Conservation (phyloP, 345 rosid species). For the Syzygium oleosum region DNA sequence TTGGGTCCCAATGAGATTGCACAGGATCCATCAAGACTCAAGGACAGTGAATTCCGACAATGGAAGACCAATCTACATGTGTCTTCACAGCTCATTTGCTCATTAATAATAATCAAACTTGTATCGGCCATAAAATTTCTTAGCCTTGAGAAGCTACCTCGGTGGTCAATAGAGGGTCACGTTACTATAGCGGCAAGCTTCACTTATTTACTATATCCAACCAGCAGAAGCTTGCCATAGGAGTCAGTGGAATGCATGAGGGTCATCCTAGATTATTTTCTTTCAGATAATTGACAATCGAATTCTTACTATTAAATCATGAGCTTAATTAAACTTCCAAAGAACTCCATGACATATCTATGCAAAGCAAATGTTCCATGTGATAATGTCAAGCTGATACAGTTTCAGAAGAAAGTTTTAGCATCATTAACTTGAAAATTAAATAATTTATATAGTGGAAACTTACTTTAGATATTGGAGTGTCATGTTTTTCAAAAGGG, state of each 20-base stretch:
- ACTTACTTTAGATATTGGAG: slow-evolving; percentile 96
- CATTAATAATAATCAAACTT: neutral
- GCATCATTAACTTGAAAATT: neutral
- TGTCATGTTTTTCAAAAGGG: slow-evolving; percentile 94
- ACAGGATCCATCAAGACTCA: neutral
- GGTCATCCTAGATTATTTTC: neutral
- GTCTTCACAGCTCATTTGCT: neutral
- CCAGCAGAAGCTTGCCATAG: neutral
- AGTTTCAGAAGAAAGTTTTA: neutral
- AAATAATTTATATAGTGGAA: neutral
- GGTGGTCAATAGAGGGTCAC: neutral
- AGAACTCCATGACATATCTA: neutral
- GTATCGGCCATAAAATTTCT: neutral
- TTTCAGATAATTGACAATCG: neutral
- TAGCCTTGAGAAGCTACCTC: neutral
- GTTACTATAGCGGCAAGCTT: neutral
- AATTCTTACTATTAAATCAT: neutral
- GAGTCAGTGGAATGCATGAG: neutral
- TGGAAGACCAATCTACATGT: neutral
- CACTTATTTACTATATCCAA: neutral
- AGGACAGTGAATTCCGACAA: neutral
- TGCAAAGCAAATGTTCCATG: neutral
- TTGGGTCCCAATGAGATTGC: neutral
- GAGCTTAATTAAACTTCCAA: neutral
- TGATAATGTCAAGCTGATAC: neutral